Percentiles rank a stretch among this genome's conserved stretches.
These are phyloP conservation scores for Candida krabiensis DNA, from an alignment of 805 yeast genomes.

Conservation along the genomic window DNA sequence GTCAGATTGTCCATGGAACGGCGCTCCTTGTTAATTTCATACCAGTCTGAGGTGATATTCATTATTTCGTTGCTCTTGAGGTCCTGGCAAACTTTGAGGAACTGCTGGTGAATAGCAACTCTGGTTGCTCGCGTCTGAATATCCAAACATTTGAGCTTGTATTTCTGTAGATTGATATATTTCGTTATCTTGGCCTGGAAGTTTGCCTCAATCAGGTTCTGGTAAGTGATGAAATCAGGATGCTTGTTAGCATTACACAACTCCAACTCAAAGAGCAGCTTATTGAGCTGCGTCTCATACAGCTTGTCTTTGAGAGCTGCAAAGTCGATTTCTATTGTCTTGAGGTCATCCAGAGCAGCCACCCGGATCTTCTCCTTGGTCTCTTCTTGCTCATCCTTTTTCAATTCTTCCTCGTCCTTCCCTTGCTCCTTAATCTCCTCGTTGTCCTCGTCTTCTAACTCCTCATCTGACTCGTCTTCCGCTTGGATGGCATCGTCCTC, in stretches of 20 bases:
- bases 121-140: slow-evolving; percentile 79
- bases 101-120: slow-evolving; percentile 82
- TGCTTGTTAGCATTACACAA: slow-evolving; percentile 88
- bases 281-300: slow-evolving; percentile 77
- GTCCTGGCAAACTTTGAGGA: slow-evolving; percentile 65
- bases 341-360: slow-evolving; percentile 69
- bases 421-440: slow-evolving; percentile 27
- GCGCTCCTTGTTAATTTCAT: slow-evolving; percentile 85
- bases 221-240: slow-evolving; percentile 79
- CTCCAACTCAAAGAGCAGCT: slow-evolving; percentile 78
- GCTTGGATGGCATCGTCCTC: slow-evolving; percentile 17
- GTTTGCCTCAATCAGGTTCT: slow-evolving; percentile 67
- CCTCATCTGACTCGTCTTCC: slow-evolving; percentile 25
- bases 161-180: slow-evolving; percentile 45
- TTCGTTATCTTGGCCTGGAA: slow-evolving; percentile 63
- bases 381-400: slow-evolving; percentile 25
- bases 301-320: slow-evolving; percentile 82
- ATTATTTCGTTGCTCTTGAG: slow-evolving; percentile 62
- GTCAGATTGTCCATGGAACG: slow-evolving; percentile 71
- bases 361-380: slow-evolving; percentile 46
- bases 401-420: slow-evolving; percentile 24
- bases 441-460: slow-evolving; percentile 25
- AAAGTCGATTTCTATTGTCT: slow-evolving; percentile 81
- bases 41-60: slow-evolving; percentile 84
- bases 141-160: slow-evolving; percentile 73